Conservation (phyloP, 129 eudicot genomes). For the Helianthus tuberosus region DNA sequence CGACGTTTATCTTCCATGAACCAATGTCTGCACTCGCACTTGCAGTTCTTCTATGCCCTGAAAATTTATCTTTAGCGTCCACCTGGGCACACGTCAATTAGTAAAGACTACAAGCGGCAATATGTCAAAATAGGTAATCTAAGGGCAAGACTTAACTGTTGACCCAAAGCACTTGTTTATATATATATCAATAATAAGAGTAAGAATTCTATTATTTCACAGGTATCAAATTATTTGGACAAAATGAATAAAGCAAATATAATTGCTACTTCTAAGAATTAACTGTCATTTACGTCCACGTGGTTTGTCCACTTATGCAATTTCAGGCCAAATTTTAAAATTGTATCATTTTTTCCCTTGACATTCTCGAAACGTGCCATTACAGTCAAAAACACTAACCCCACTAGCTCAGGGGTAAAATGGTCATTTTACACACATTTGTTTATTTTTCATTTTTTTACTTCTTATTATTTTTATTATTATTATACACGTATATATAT, state of each 20-base stretch:
- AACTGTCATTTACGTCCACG: no score
- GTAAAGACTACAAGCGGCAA: background rate
- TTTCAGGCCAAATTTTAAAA: no score
- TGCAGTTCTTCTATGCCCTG: constrained; percentile 77
- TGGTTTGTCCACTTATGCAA: background rate
- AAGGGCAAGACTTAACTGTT: background rate
- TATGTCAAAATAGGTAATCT: background rate
- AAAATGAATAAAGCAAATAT: background rate
- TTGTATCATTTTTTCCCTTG: no score
- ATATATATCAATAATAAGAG: no score
- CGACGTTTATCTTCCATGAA: constrained; percentile 60
- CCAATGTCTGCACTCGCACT: constrained; percentile 82
- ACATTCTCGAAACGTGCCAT: no score
- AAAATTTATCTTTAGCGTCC: constrained; percentile 48
- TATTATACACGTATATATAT: no score
- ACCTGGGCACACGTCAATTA: constrained; percentile 15
- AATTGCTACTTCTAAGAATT: no score
- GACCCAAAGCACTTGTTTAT: background rate
- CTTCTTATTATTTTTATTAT: no score
- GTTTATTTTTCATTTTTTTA: no score
- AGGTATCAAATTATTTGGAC: background rate
- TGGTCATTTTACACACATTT: no score
- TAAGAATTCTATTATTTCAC: background rate
- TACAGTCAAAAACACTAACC: no score
- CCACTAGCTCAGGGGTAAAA: no score